phyloP scores from a whole-genome alignment of 306 rosid genomes.

The Rosa rugosa region DNA sequence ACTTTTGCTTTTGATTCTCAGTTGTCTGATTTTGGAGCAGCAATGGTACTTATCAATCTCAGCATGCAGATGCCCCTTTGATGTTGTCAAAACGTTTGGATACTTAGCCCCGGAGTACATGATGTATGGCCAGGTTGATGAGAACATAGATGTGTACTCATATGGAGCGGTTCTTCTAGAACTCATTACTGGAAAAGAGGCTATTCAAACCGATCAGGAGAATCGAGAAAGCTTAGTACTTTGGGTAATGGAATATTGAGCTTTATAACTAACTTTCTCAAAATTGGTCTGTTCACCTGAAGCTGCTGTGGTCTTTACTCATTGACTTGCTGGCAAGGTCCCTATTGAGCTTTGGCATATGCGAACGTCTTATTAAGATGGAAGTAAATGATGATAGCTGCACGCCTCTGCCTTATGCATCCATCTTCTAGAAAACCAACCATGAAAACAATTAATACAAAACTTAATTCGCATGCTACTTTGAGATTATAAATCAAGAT shows the following conservation, averaged over 20 bases:
- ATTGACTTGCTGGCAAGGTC: slow-evolving; percentile 44
- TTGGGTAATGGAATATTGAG: slow-evolving; percentile 30
- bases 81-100: slow-evolving; percentile 45
- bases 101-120: slow-evolving; percentile 49
- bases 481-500: not conserved
- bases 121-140: slow-evolving; percentile 48
- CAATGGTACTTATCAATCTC: slow-evolving; percentile 32
- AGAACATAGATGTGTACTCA: slow-evolving; percentile 52
- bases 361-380: slow-evolving; percentile 41
- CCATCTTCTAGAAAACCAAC: slow-evolving; percentile 48
- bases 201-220: slow-evolving; percentile 36
- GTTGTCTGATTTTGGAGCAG: slow-evolving; percentile 52
- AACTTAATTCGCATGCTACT: not conserved
- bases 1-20: slow-evolving; percentile 5
- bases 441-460: slow-evolving; percentile 34
- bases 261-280: not conserved
- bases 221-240: slow-evolving; percentile 43
- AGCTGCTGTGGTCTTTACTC: not conserved
- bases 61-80: slow-evolving; percentile 17
- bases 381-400: slow-evolving; percentile 40
- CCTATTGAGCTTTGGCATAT: slow-evolving; percentile 32
- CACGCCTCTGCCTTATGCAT: slow-evolving; percentile 45
- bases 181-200: slow-evolving; percentile 53
- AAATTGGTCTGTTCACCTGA: not conserved
- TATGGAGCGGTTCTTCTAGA: slow-evolving; percentile 53